Base-by-base conservation (phyloP, 2,329 filamentous ascomycete species). In the Neonectria hederae region DNA sequence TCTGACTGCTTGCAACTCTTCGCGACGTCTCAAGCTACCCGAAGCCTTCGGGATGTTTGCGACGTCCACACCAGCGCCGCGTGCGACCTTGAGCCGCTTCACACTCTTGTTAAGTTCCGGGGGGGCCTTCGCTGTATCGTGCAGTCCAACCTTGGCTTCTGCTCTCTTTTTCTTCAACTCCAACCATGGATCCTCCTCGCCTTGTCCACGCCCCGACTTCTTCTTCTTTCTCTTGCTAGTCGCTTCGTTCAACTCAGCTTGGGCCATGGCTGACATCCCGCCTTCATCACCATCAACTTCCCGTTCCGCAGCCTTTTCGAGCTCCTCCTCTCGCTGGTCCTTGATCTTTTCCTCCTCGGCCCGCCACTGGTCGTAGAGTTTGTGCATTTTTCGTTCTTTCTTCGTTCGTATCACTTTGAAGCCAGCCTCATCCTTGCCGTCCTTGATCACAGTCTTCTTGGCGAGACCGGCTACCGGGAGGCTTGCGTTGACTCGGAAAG, bases 321-420 rank as follows among this genome's bases (percentile, higher is more conserved):
- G 79, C 63, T 90, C 87, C 54, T 92, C 90, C 49, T 90, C 89
- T 58, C 86, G 86, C 70, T 87, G 83, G 54, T 90, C 89, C 68
- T 88, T 82, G 45, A 89, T 82, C 74, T 87, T 88, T 55, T 82
- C 82, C 22, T 92, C 90, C 72, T 90, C 86, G 69, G 89, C 89
- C 57, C 86, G 83, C 86, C 92, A 94, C 70, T 95, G 92, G 48
- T 91, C 90, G 76, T 94, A 93, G 68, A 93, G 85, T 74, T 92
- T 92, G 72, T 90, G 89, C 83, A 97, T 90, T 69, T 91, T 90
- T 76, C 89, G 91, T 81, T 97, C 94, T 74, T 94, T 96, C 77
- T 90, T 91, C 6, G 94, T 97, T 55, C 88, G 85, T 67, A 87
- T 86, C 19, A 89, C 85, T 75, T 93, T 91, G 9, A 90, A 74